phyloP scores from a whole-genome alignment of 179 eudicot species.

The Spinacia oleracea region DNA sequence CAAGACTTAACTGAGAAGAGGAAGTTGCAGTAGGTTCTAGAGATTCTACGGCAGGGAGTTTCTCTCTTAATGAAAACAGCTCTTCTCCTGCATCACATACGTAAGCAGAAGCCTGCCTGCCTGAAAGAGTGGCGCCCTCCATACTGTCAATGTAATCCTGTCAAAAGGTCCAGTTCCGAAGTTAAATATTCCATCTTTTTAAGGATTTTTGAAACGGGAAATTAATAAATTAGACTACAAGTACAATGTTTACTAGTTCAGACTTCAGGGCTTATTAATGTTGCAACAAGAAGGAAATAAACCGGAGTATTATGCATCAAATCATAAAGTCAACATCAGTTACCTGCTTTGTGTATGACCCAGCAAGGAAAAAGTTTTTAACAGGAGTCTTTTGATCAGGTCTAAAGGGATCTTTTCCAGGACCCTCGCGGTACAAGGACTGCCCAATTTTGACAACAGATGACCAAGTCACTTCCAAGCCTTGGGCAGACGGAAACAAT shows the following conservation, averaged over 20 bases:
- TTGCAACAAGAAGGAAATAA: not conserved
- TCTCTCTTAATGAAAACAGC: slow-evolving; percentile 49
- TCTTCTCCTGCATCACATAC: slow-evolving; percentile 92
- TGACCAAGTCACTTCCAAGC: slow-evolving; percentile 87
- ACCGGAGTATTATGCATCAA: not conserved
- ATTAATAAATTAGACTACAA: not conserved
- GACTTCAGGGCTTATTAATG: not conserved
- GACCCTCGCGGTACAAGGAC: slow-evolving; percentile 90
- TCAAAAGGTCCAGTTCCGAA: not conserved
- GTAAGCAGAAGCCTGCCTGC: slow-evolving; percentile 88
- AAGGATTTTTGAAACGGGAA: not conserved
- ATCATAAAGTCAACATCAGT: not conserved
- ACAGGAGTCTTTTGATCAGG: slow-evolving; percentile 96
- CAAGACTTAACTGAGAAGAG: slow-evolving; percentile 50
- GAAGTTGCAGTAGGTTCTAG: slow-evolving; percentile 25
- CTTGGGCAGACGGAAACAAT: slow-evolving; percentile 89
- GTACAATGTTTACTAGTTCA: not conserved
- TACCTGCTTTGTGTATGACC: slow-evolving; percentile 98
- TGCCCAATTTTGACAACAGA: slow-evolving; percentile 94
- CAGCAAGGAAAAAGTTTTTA: slow-evolving; percentile 89
- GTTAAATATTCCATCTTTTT: not conserved
- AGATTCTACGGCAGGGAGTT: slow-evolving; percentile 43
- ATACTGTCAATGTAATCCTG: slow-evolving; percentile 98
- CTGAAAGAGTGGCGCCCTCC: slow-evolving; percentile 99
- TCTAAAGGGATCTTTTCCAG: slow-evolving; percentile 97